A percentile compares a stretch with the other conserved stretches of the same genome.
Evolutionary conservation across 257 asterid genomes (phyloP).

Genomic region (Osmanthus fragrans): DNA sequence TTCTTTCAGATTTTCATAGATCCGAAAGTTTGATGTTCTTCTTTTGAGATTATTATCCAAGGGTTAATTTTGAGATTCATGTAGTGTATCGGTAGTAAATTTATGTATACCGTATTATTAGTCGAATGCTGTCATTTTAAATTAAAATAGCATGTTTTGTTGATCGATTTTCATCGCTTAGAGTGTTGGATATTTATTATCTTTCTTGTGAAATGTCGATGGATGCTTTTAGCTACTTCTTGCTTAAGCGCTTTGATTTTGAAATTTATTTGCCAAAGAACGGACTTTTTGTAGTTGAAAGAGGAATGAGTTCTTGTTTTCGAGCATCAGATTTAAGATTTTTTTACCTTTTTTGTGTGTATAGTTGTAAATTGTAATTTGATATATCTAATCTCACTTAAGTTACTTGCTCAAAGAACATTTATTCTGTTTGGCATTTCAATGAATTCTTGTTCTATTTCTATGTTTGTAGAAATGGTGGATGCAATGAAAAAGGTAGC

Average conservation of each 20-base stretch:
- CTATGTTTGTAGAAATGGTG: constrained; percentile 20
- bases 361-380: neutral
- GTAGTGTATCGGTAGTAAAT: neutral
- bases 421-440: neutral
- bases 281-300: neutral
- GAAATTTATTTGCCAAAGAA: no score
- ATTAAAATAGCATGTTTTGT: neutral
- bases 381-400: neutral
- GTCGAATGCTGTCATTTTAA: neutral
- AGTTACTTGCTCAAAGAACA: no score
- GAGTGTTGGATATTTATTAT: neutral
- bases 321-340: neutral
- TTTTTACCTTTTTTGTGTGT: neutral
- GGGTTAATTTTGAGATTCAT: neutral
- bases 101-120: neutral
- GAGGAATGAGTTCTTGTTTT: neutral
- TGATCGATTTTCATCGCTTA: neutral
- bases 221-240: neutral
- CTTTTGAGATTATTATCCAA: neutral
- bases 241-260: neutral
- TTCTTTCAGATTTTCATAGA: neutral
- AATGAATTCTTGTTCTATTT: neutral
- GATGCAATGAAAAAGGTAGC: constrained; percentile 26
- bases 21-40: neutral
- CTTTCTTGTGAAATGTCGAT: neutral